Conservation (phyloP, 257 asterid species). For the Scutellaria barbata region DNA sequence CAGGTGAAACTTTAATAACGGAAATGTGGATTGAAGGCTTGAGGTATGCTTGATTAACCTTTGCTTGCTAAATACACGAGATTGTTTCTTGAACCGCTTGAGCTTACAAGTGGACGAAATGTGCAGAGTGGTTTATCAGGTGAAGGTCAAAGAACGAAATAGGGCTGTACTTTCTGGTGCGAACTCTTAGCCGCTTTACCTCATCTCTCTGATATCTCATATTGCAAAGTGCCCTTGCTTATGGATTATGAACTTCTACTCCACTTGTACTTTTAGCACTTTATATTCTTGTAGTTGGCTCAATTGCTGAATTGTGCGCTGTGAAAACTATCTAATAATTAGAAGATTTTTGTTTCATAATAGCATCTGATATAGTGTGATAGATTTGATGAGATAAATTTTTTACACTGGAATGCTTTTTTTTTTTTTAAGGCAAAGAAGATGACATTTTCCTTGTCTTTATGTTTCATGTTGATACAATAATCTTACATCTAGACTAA, state of each 20-base stretch:
- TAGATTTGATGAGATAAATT: too few relatives aligned
- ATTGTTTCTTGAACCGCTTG: neutral
- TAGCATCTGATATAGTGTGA: too few relatives aligned
- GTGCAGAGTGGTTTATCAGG: conserved; percentile 88
- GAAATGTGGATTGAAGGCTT: conserved; percentile 91
- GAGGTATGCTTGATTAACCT: conserved; percentile 50
- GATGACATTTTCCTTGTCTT: neutral
- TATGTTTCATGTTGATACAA: conserved; percentile 12
- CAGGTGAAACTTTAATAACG: conserved; percentile 86
- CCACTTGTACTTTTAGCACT: conserved; percentile 24
- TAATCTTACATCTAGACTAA: conserved; percentile 6
- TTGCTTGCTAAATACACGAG: neutral
- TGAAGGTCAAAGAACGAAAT: conserved; percentile 88
- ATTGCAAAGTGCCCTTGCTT: conserved; percentile 19
- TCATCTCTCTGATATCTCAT: conserved; percentile 65
- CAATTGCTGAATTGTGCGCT: too few relatives aligned
- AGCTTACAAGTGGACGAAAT: conserved; percentile 40
- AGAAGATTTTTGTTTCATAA: neutral
- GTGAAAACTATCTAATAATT: neutral
- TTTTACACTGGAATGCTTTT: too few relatives aligned
- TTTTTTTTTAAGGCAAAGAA: too few relatives aligned
- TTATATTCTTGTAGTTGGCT: neutral
- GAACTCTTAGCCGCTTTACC: conserved; percentile 53
- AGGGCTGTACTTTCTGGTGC: conserved; percentile 82
- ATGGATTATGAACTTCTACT: conserved; percentile 12